These are phyloP conservation scores for Ceratobasidium sp. DNA, from an alignment of 1,284 basidiomycete genomes.

Conservation along the genomic window DNA sequence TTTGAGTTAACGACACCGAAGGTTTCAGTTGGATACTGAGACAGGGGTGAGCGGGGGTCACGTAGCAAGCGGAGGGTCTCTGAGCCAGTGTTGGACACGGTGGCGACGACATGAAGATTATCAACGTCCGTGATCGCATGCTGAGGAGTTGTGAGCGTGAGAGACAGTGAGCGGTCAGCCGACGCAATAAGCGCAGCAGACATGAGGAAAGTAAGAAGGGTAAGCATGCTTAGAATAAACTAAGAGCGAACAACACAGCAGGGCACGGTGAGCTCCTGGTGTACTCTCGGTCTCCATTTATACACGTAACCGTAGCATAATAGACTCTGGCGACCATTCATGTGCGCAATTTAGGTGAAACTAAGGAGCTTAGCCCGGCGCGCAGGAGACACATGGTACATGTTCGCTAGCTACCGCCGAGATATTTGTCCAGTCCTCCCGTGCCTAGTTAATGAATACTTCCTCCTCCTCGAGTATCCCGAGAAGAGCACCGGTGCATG, in stretches of 20 bases:
- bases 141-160: slow-evolving; percentile 55
- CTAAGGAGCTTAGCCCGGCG: no score
- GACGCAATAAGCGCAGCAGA: slow-evolving; percentile 39
- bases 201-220: slow-evolving; percentile 28
- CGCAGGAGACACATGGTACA: no score
- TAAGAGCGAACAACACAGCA: slow-evolving; percentile 23
- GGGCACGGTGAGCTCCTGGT: no score
- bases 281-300: no score
- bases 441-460: no score
- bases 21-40: slow-evolving; percentile 62
- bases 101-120: slow-evolving; percentile 62
- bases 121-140: slow-evolving; percentile 59
- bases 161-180: slow-evolving; percentile 40
- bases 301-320: no score
- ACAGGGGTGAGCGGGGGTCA: slow-evolving; percentile 63
- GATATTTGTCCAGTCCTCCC: no score
- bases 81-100: slow-evolving; percentile 65
- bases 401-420: no score
- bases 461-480: no score
- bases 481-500: no score
- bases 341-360: no score
- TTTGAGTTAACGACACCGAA: slow-evolving; percentile 61
- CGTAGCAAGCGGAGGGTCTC: slow-evolving; percentile 66
- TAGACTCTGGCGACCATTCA: no score
- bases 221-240: slow-evolving; percentile 39